A percentile compares a stretch with the other conserved stretches of the same genome.
Evolutionary conservation across 2,329 filamentous ascomycete species (phyloP).

Genomic region (Cladorrhinum sp.): DNA sequence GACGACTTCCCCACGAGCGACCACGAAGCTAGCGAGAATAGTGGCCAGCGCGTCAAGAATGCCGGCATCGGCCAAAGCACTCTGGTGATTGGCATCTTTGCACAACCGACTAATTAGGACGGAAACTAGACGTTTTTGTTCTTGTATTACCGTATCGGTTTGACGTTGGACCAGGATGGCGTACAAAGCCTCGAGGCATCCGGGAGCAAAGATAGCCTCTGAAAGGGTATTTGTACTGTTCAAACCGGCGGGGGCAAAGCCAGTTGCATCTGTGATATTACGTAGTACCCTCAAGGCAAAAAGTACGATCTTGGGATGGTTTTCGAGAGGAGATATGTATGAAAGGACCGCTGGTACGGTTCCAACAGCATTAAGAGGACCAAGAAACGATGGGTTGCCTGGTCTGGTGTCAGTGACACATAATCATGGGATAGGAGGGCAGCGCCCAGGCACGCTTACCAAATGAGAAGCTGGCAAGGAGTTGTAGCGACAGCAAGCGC

Average conservation of each 20-base stretch:
- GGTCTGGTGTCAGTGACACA: constrained; percentile 7
- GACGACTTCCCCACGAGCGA: constrained; percentile 65
- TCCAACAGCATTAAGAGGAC: constrained; percentile 66
- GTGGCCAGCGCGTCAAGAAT: constrained; percentile 76
- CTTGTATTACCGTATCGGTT: constrained; percentile 50
- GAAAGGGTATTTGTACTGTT: constrained; percentile 49
- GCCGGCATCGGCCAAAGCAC: constrained; percentile 66
- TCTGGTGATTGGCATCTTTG: constrained; percentile 66
- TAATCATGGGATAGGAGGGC: neutral
- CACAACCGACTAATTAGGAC: constrained; percentile 59
- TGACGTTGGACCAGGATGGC: constrained; percentile 63
- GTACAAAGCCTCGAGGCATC: constrained; percentile 60
- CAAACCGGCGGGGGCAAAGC: constrained; percentile 50
- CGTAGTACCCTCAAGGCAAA: constrained; percentile 73
- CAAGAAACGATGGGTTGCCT: constrained; percentile 79
- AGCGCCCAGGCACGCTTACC: constrained; percentile 53
- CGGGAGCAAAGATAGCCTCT: constrained; percentile 61
- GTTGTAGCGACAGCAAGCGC: constrained; percentile 74
- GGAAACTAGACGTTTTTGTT: constrained; percentile 60
- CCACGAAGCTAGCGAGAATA: constrained; percentile 68
- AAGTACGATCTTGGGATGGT: constrained; percentile 64
- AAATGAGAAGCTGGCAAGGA: constrained; percentile 81
- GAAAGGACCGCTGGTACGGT: constrained; percentile 68
- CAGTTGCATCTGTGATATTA: constrained; percentile 65
- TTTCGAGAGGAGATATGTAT: constrained; percentile 63